These are phyloP conservation scores for Cyclotella baltica DNA, from an alignment of 108 stramenopile species.

Conservation along the genomic window DNA sequence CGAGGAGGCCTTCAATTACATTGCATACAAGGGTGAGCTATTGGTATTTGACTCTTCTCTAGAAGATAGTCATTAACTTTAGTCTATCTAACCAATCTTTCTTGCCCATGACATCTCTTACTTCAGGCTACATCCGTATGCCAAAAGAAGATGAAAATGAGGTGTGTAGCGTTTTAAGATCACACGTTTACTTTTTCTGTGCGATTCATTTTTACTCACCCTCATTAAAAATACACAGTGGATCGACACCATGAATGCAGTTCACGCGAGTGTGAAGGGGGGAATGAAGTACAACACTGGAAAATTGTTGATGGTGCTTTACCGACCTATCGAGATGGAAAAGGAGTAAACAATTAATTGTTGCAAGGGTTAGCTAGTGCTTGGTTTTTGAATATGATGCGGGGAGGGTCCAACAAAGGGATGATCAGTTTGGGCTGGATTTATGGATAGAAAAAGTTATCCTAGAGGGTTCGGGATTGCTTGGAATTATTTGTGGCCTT, in stretches of 20 bases:
- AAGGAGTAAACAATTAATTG: constrained; percentile 32
- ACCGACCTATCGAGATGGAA: constrained; percentile 63
- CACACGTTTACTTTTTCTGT: not conserved
- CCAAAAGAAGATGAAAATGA: constrained; percentile 80
- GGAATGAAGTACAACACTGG: constrained; percentile 93
- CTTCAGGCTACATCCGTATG: constrained; percentile 77
- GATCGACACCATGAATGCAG: constrained; percentile 74
- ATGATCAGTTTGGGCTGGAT: not conserved
- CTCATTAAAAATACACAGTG: constrained; percentile 35
- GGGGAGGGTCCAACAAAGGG: not conserved
- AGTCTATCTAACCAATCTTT: not conserved
- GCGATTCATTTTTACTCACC: not conserved
- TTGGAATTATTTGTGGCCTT: not conserved
- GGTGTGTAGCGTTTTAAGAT: not conserved
- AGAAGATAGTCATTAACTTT: not conserved
- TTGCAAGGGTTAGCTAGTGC: not conserved
- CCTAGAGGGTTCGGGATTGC: not conserved
- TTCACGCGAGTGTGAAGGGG: constrained; percentile 56
- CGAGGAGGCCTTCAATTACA: constrained; percentile 89
- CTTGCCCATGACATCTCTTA: not conserved
- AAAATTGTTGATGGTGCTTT: constrained; percentile 88
- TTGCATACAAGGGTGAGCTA: constrained; percentile 79
- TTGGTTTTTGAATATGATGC: not conserved
- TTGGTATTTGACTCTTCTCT: not conserved
- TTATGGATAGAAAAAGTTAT: not conserved